A percentile compares a stretch with the other conserved stretches of the same genome.
phyloP scores from a whole-genome alignment of 208 protist species.

The Acanthamoeba culbertsoni region DNA sequence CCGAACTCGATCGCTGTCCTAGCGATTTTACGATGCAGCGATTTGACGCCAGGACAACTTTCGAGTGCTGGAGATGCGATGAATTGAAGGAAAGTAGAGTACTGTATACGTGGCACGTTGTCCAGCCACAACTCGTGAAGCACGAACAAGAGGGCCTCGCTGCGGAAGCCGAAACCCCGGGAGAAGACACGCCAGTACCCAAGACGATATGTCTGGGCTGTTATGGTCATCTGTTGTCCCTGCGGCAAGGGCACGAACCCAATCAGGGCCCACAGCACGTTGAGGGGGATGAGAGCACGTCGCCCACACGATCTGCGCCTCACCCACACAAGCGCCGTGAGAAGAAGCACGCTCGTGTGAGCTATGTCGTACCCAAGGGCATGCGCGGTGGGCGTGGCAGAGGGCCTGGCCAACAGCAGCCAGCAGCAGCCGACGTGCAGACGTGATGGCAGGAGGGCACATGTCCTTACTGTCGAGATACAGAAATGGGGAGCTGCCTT shows the following conservation, averaged over 20 bases:
- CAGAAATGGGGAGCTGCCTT: too few relatives aligned
- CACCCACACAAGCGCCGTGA: slow-evolving; percentile 17
- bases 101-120: not conserved
- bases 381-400: not conserved
- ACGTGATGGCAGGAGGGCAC: not conserved
- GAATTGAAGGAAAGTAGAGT: not conserved
- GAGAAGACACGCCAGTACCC: not conserved
- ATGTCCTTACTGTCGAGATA: not conserved
- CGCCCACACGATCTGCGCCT: not conserved
- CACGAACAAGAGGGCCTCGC: too few relatives aligned
- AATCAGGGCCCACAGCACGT: not conserved
- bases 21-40: not conserved
- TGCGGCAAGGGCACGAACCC: not conserved
- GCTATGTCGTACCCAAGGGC: not conserved
- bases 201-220: slow-evolving; percentile 16
- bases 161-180: too few relatives aligned
- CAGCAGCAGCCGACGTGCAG: not conserved
- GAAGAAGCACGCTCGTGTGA: slow-evolving; percentile 26
- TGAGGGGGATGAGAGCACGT: not conserved
- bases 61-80: not conserved
- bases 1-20: not conserved
- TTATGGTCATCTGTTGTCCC: slow-evolving; percentile 1
- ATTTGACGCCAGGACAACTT: not conserved
- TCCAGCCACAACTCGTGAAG: too few relatives aligned
- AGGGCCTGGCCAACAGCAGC: not conserved